Conservation (phyloP, 176 grass and related monocot genomes). For the Aegilops sharonensis region DNA sequence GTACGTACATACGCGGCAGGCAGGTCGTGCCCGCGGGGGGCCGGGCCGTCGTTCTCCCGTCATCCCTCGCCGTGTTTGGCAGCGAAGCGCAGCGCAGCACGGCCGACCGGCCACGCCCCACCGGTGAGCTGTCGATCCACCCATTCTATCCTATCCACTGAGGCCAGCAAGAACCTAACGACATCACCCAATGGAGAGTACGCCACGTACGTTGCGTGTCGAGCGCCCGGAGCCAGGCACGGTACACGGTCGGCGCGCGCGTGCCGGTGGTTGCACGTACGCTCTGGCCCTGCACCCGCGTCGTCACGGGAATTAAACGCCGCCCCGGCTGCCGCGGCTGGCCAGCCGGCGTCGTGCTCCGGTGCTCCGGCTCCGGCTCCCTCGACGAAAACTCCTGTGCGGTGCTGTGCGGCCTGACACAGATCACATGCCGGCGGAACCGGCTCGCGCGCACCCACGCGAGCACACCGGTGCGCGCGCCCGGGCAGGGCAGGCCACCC, state of each 20-base stretch:
- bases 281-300: background rate
- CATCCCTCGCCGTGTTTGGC: background rate
- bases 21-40: background rate
- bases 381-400: slow-evolving; percentile 17
- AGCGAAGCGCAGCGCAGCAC: background rate
- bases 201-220: background rate
- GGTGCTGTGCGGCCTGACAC: slow-evolving; percentile 37
- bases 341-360: background rate
- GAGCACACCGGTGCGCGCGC: background rate
- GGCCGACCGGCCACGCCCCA: background rate
- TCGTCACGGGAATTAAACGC: background rate
- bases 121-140: slow-evolving; percentile 16
- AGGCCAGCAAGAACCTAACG: too few species aligned
- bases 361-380: background rate
- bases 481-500: background rate
- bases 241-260: background rate
- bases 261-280: background rate
- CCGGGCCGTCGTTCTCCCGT: background rate
- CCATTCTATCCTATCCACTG: background rate
- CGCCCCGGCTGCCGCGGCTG: background rate
- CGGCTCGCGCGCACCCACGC: slow-evolving; percentile 19
- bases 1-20: background rate
- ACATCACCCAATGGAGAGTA: background rate
- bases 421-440: slow-evolving; percentile 41
- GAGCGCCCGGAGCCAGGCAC: background rate